phyloP scores from a whole-genome alignment of 1,139 yeast species.

The Magnusiomyces paraingens region DNA sequence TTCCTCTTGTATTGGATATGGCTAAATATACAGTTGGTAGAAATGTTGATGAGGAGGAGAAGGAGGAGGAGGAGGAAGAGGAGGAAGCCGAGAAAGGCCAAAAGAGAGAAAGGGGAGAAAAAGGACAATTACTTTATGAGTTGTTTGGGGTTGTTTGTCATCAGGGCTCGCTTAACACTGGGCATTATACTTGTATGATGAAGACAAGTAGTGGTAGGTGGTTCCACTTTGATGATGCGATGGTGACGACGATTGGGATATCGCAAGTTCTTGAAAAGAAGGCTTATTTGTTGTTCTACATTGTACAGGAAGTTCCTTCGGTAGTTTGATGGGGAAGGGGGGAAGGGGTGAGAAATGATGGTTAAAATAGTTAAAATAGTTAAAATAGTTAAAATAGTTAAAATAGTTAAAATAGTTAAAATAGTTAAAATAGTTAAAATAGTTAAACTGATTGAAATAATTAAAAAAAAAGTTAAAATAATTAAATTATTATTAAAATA shows the following conservation, averaged over 20 bases:
- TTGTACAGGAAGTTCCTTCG: slow-evolving; percentile 39
- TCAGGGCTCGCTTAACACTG: slow-evolving; percentile 88
- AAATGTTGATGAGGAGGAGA: not conserved
- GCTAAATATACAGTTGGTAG: slow-evolving; percentile 45
- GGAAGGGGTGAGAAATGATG: too few relatives aligned
- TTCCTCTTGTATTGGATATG: slow-evolving; percentile 69
- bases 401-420: too few relatives aligned
- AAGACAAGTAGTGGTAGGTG: slow-evolving; percentile 66
- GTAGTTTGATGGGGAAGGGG: not conserved
- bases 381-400: too few relatives aligned
- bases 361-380: too few relatives aligned
- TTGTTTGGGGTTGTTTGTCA: slow-evolving; percentile 83
- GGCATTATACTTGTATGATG: slow-evolving; percentile 80
- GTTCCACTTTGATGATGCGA: slow-evolving; percentile 88
- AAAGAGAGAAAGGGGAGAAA: not conserved
- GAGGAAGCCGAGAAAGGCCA: too few relatives aligned
- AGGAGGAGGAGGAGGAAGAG: too few relatives aligned
- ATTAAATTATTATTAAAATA: too few relatives aligned
- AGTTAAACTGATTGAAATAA: too few relatives aligned
- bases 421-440: too few relatives aligned
- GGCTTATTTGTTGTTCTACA: slow-evolving; percentile 77
- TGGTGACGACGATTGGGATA: slow-evolving; percentile 60
- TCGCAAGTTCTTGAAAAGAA: slow-evolving; percentile 59
- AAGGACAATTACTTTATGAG: slow-evolving; percentile 48
- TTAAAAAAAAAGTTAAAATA: too few relatives aligned